phyloP scores from a whole-genome alignment of 345 rosid species.

The Abelmoschus esculentus region DNA sequence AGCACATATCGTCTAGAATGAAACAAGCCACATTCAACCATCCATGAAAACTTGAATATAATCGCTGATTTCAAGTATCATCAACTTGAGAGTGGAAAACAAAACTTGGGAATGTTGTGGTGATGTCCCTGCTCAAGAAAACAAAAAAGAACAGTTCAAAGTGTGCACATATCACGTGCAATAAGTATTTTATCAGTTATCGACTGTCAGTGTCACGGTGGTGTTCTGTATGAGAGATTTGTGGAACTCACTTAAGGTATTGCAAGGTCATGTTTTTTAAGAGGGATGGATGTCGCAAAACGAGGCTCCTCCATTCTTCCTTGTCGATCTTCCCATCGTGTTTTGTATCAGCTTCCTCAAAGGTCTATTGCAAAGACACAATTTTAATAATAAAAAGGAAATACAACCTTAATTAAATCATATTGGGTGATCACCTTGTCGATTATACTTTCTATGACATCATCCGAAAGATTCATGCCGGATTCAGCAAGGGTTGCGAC shows the following conservation, averaged over 20 bases:
- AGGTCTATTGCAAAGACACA: conserved; percentile 45
- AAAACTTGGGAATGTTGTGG: conserved; percentile 94
- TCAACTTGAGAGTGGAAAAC: conserved; percentile 98
- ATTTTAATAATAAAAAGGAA: too few relatives aligned
- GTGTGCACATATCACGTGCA: neutral
- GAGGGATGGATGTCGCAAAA: conserved; percentile 75
- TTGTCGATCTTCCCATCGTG: conserved; percentile 92
- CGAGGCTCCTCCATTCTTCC: conserved; percentile 93
- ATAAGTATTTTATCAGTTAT: neutral
- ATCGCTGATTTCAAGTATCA: conserved; percentile 43
- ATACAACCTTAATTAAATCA: neutral
- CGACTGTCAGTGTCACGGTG: too few relatives aligned
- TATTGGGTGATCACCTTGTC: conserved; percentile 58
- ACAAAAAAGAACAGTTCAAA: neutral
- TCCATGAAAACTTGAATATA: neutral
- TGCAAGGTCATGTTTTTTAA: conserved; percentile 97
- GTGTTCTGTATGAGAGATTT: neutral
- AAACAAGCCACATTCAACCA: conserved; percentile 14
- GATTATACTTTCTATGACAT: conserved; percentile 80
- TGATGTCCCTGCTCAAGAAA: conserved; percentile 64
- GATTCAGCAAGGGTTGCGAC: conserved; percentile 99
- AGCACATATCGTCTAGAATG: conserved; percentile 12
- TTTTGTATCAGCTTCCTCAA: conserved; percentile 96
- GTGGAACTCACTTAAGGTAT: conserved; percentile 74
- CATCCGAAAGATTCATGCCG: conserved; percentile 93